Percentiles rank a stretch among this genome's conserved stretches.
Conservation (phyloP, 2,329 filamentous ascomycete genomes). For the Corinectria fuckeliana region DNA sequence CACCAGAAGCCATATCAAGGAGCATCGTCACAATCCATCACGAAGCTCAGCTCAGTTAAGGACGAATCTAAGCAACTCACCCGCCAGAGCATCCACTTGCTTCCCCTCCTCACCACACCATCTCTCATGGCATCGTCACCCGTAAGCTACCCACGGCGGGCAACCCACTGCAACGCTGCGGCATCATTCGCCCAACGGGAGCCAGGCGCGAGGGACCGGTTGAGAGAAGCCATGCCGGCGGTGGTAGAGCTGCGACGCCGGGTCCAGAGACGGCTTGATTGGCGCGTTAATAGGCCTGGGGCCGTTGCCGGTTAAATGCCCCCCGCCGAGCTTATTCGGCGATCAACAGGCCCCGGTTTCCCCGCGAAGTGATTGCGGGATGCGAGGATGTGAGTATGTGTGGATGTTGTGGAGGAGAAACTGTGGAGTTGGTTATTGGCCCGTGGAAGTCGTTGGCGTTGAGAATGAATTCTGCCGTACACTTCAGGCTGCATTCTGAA, state of each 20-base stretch:
- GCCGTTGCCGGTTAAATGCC: slow-evolving; percentile 29
- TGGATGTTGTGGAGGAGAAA: neutral
- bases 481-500: neutral
- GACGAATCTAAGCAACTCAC: slow-evolving; percentile 24
- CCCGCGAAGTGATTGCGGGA: neutral
- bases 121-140: slow-evolving; percentile 25
- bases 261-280: slow-evolving; percentile 17
- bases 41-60: neutral
- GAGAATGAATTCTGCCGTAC: neutral
- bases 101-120: slow-evolving; percentile 35
- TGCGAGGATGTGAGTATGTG: neutral
- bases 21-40: slow-evolving; percentile 9
- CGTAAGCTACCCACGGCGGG: slow-evolving; percentile 9
- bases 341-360: neutral
- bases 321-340: slow-evolving; percentile 18
- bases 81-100: slow-evolving; percentile 15
- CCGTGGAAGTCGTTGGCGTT: neutral
- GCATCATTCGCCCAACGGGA: slow-evolving; percentile 27
- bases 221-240: slow-evolving; percentile 9
- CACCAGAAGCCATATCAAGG: slow-evolving; percentile 20
- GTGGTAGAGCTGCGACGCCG: neutral
- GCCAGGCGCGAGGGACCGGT: slow-evolving; percentile 7
- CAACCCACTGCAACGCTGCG: slow-evolving; percentile 1
- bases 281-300: slow-evolving; percentile 25
- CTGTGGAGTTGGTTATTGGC: neutral